Evolutionary conservation across 805 yeast species (phyloP), one percentile per base, ranked within the genome.

Genomic region (Candida dajiaensis): DNA sequence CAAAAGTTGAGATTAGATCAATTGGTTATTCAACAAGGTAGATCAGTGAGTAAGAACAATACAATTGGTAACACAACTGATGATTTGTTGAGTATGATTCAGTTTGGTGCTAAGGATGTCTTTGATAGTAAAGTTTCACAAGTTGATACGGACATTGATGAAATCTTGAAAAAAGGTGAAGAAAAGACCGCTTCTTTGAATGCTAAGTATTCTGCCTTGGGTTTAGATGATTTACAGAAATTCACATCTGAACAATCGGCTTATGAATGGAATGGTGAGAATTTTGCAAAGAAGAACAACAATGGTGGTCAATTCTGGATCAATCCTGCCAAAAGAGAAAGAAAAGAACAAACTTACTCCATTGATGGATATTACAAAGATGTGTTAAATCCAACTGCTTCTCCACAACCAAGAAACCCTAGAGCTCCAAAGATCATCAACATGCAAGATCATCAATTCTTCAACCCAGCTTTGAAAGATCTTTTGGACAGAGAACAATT

Each of bases 241-340:
- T 90, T 90, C 58, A 84, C 94, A 11, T 84, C 89, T 8, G 95
- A 89, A 53, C 83, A 84, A 21, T 83, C 89, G 1, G 94, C 97
- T 0, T 92, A 92, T 65, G 97, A 90, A 65, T 92, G 99, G 99
- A 89, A 94, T 59, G 99, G 99, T 16, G 89, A 92, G 50, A 70
- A 71, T 45, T 73, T 73, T 48, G 69, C 72, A 37, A 72, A 72
- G 47, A 70, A 67, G 50, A 55, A 55, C 31, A 67, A 69, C n/a
- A 69, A 70, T 29, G 67, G 64, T 29, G 59, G 68, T 1, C 68
- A 75, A 41, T 66, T 75, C 3, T 85, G 90, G 88, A 78, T 85
- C 28, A 84, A 85, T 55, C 94, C 92, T 0, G 69, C 85, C 1
- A 81, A 80, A 55, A 73, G 94, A 64, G 87, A 85, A 58, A 69